Evolutionary conservation across 148 eudicot genomes (phyloP).

Genomic region (Camellia japonica): DNA sequence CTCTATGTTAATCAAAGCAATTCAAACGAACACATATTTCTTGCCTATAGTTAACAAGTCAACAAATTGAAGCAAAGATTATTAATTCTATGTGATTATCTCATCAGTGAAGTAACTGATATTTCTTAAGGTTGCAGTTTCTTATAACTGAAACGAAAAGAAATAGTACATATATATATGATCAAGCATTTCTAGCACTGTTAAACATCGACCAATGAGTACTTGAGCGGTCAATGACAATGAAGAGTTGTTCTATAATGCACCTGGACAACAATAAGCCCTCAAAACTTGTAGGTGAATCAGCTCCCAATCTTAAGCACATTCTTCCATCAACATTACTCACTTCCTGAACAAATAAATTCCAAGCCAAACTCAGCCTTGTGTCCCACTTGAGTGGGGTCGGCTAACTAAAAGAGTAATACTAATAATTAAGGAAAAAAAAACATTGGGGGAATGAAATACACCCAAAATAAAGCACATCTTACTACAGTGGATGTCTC

Average conservation of each 20-base stretch:
- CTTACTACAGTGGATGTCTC: slow-evolving; percentile 56
- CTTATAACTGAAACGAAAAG: neutral
- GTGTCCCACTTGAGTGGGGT: no score
- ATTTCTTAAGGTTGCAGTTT: neutral
- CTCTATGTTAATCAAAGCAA: slow-evolving; percentile 7
- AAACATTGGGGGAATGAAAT: slow-evolving; percentile 12
- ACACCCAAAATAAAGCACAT: slow-evolving; percentile 5
- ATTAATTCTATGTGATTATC: neutral
- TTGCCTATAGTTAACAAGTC: neutral
- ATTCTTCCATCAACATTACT: slow-evolving; percentile 79
- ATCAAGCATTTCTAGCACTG: neutral
- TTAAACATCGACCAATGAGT: neutral
- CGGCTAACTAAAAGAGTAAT: no score
- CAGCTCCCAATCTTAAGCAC: slow-evolving; percentile 68
- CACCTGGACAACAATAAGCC: slow-evolving; percentile 91
- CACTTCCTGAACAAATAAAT: slow-evolving; percentile 57
- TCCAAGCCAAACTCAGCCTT: no score
- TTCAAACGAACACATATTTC: neutral
- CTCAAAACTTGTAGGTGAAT: slow-evolving; percentile 47
- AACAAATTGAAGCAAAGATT: neutral
- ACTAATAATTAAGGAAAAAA: neutral
- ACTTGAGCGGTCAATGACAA: neutral
- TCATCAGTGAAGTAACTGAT: neutral
- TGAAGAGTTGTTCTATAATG: slow-evolving; percentile 6
- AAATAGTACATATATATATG: neutral